These are phyloP conservation scores for Lactarius vividus DNA, from an alignment of 768 basidiomycete species.

Conservation along the genomic window DNA sequence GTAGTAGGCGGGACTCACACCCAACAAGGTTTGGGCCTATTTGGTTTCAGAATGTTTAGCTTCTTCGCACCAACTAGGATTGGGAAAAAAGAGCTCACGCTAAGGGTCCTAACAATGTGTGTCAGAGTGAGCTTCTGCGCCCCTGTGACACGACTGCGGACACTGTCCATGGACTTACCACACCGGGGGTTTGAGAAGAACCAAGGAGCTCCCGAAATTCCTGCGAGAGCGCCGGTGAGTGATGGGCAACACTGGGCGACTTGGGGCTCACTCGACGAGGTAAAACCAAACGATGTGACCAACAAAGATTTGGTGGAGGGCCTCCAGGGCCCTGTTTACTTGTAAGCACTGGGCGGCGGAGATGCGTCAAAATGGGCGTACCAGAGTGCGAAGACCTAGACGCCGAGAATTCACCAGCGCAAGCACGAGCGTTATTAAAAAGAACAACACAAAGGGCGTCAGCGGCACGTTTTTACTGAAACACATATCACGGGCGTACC, in stretches of 20 bases:
- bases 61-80: not conserved
- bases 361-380: conserved; percentile 2
- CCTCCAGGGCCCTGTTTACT: conserved; percentile 21
- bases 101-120: conserved; percentile 19
- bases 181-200: conserved; percentile 18
- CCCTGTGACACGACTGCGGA: not conserved
- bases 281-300: conserved; percentile 24
- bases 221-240: not conserved
- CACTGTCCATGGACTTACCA: conserved; percentile 20
- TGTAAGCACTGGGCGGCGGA: not conserved
- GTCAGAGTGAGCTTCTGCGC: not conserved
- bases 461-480: not conserved
- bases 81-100: conserved; percentile 16
- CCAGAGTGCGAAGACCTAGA: conserved; percentile 21
- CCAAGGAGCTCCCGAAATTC: conserved; percentile 11
- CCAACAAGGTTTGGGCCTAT: conserved; percentile 23
- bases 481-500: conserved; percentile 10
- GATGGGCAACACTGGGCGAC: too few relatives aligned
- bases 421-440: not conserved
- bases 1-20: conserved; percentile 16
- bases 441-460: not conserved
- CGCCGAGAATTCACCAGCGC: not conserved
- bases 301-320: conserved; percentile 23
- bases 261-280: conserved; percentile 11
- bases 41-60: conserved; percentile 6